Conservation (phyloP, 176 grass and related monocot genomes). For the Musa beccarii region DNA sequence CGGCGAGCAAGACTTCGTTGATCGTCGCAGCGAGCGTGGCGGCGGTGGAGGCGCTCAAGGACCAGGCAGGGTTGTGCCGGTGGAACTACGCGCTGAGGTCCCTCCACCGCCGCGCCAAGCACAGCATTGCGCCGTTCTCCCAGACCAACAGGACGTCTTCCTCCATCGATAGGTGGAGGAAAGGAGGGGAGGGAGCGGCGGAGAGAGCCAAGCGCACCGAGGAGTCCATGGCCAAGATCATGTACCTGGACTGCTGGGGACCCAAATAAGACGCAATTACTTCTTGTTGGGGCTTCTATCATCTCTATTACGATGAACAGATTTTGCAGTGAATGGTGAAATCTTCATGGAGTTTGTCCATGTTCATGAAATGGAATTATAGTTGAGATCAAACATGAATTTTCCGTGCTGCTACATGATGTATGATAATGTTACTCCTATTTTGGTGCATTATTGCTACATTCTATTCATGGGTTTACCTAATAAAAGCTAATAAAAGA, state of each 20-base stretch:
- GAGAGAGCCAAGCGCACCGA: neutral
- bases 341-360: too few species aligned
- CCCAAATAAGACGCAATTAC: neutral
- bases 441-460: too few species aligned
- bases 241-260: neutral
- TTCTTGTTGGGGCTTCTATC: too few species aligned
- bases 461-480: too few species aligned
- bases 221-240: neutral
- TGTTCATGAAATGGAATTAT: too few species aligned
- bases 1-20: neutral
- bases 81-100: neutral
- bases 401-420: too few species aligned
- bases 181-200: neutral
- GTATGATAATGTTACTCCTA: too few species aligned
- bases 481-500: too few species aligned
- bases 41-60: conserved; percentile 9
- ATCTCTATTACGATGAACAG: too few species aligned
- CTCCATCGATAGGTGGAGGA: neutral
- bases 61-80: neutral
- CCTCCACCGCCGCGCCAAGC: neutral
- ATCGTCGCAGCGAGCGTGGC: neutral
- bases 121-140: neutral
- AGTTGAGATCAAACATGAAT: too few species aligned
- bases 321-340: too few species aligned
- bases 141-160: neutral